Evolutionary conservation across 2,329 filamentous ascomycete species (phyloP).

Genomic region (Ceratocystis ficicola): DNA sequence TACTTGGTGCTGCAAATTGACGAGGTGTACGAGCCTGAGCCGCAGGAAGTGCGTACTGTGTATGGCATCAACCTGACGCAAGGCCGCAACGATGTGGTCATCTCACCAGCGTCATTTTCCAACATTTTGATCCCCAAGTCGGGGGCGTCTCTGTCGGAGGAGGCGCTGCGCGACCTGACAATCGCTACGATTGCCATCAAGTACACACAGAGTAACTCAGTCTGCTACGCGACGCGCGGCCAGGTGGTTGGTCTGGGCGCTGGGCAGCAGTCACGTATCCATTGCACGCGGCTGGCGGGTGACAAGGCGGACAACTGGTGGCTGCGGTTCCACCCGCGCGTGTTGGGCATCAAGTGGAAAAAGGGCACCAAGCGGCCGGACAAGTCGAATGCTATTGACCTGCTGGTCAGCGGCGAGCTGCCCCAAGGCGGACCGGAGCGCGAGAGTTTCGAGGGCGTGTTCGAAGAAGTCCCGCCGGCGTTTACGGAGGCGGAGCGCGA

Average conservation of each 20-base stretch:
- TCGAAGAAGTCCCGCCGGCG: constrained; percentile 72
- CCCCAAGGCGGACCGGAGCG: constrained; percentile 74
- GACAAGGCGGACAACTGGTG: constrained; percentile 99
- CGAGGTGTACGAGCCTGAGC: constrained; percentile 65
- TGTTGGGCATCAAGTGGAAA: constrained; percentile 87
- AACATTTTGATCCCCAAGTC: constrained; percentile 80
- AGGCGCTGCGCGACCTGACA: constrained; percentile 76
- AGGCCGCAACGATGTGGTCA: constrained; percentile 81
- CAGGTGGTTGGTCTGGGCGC: constrained; percentile 90
- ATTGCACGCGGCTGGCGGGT: constrained; percentile 92
- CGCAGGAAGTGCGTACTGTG: constrained; percentile 74
- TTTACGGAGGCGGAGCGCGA: constrained; percentile 78
- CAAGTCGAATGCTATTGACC: constrained; percentile 96
- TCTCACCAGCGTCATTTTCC: constrained; percentile 74
- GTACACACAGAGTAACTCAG: constrained; percentile 98
- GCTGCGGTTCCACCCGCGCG: constrained; percentile 92
- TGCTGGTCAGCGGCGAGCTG: constrained; percentile 82
- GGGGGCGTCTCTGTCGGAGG: constrained; percentile 57
- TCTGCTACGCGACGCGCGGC: constrained; percentile 90
- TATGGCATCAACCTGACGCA: constrained; percentile 84
- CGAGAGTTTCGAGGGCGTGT: constrained; percentile 74
- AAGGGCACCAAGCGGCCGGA: constrained; percentile 92
- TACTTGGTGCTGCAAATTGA: constrained; percentile 96
- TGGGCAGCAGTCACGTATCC: constrained; percentile 93
- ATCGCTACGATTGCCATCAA: constrained; percentile 95